Percentiles rank a stretch among this genome's conserved stretches.
Conservation (phyloP, 2,329 filamentous ascomycete genomes). For the Sporothrix schenckii region DNA sequence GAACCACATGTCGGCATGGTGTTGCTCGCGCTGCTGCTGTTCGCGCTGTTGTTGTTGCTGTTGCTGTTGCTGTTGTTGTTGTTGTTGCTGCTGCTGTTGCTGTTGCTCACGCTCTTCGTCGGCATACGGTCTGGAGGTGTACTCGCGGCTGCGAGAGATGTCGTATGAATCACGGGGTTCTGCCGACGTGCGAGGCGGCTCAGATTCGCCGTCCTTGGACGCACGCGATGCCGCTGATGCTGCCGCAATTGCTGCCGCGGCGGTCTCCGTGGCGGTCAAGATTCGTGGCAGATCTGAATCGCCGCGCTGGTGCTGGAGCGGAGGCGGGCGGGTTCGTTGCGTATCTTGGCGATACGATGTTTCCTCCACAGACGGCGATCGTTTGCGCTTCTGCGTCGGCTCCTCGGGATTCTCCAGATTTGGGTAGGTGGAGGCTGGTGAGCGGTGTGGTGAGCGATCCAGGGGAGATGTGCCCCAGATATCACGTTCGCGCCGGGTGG, state of each 20-base stretch:
- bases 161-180: conserved; percentile 33
- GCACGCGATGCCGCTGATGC: conserved; percentile 25
- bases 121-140: conserved; percentile 1
- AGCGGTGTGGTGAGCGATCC: conserved; percentile 49
- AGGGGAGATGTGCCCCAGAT: conserved; percentile 48
- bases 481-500: conserved; percentile 45
- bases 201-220: conserved; percentile 16
- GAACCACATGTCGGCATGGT: conserved; percentile 54
- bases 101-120: conserved; percentile 26
- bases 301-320: conserved; percentile 36
- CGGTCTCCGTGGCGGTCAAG: conserved; percentile 25
- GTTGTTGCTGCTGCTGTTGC: conserved; percentile 31
- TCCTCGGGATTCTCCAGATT: conserved; percentile 56
- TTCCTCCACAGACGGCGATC: conserved; percentile 61
- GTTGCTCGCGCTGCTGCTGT: conserved; percentile 35
- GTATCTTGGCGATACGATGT: conserved; percentile 26
- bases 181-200: conserved; percentile 14
- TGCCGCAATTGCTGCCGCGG: conserved; percentile 31
- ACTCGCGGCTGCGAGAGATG: conserved; percentile 17
- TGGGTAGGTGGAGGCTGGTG: conserved; percentile 44
- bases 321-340: conserved; percentile 39
- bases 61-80: too few relatives aligned
- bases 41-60: conserved; percentile 34
- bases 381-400: conserved; percentile 65
- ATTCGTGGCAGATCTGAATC: conserved; percentile 13